Base-by-base conservation (phyloP, 1,139 yeast species). In the Candida tropicalis region DNA sequence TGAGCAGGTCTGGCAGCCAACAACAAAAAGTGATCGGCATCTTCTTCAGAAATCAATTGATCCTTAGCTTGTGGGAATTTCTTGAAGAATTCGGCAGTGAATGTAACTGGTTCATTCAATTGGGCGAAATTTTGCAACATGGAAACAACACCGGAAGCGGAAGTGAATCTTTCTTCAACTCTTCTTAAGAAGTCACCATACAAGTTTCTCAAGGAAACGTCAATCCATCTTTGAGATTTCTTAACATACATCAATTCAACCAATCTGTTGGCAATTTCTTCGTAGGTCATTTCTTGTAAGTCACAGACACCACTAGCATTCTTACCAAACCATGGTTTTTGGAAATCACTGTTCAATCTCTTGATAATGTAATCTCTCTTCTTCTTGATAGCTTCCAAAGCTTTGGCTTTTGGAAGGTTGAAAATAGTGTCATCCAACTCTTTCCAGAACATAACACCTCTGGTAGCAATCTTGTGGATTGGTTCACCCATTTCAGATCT, bases 401-500 rank as follows among this genome's bases (percentile, higher is more conserved):
- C 72, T 73, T 93, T 93, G 67, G 82, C 81, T 76, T 91, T 90
- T 62, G 99, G 97, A 65, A 90, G 77, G 59, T 81, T 78, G 78
- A 93, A 93, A 56, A 93, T 82, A 40, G 96, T 88, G 56, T 89
- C 95, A 68, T 93, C 99, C 72, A 93, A 77, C 70, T 93, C 98
- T 65, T 86, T 86, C 99, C 99, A 93, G 64, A 93, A 82, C 68
- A 88, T 66, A 50, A 93, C 98, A 77, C 97, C 98, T 68, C 99
- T 87, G 46, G 99, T 93, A 32, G 99, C 99, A 59, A 93, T 81
- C 75, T 93, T 93, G 73, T 93, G 99, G 62, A 93, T 93, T 61
- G 99, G 99, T 74, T 93, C 99, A 65, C 99, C 99, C 98, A 93
- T 93, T 77, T 93, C 99, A 25, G 98, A 91, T 64, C 87, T 81